Evolutionary conservation across 805 yeast genomes (phyloP), one percentile per base, ranked within the genome.

Genomic region (Brettanomyces sp.): DNA sequence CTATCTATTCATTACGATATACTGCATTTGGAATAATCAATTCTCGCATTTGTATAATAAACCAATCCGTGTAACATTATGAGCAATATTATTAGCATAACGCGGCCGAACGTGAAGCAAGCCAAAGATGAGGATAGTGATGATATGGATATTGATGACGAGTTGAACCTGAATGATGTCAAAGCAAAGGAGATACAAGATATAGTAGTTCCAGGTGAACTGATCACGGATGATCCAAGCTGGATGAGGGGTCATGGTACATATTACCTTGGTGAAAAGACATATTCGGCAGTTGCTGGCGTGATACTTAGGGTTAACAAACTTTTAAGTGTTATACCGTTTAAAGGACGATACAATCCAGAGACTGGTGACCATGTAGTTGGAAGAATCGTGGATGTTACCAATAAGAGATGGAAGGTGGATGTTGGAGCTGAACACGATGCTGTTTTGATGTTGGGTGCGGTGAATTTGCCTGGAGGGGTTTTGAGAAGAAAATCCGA

Each of bases 221-320:
- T 90, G 43, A 85, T 93, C n/a, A 93, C 98, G 0, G 93, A 86
- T 54, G 98, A 93, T 58, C 86, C 96, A 5, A 75, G 82, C 2
- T 93, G 98, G 97, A 93, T 93, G 99, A 78, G 95, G 59, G 99
- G 99, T 30, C 99, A 91, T 59, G 99, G 99, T 5, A 93, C 98
- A 0, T 93, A 88, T 62, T 78, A 82, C 53, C 66, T 84, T 36
- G 80, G 79, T 33, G 83, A 82, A 52, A 70, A 74, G 54, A 88
- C 96, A 0, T 88, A 77, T 62, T 83, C 96, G 3, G 83, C 97
- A 0, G 96, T 91, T 5, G 96, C 96, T 0, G 99, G 99, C 4
- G 80, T 81, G 9, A 82, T 93, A 4, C 76, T 85, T 1, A 74
- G 91, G 51, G 96, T 90, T 45, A 93, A 93, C 63, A 79, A 90